Evolutionary conservation across 768 basidiomycete species (phyloP), one percentile per base, ranked within the genome.

Genomic region (Tylopilus sp.): DNA sequence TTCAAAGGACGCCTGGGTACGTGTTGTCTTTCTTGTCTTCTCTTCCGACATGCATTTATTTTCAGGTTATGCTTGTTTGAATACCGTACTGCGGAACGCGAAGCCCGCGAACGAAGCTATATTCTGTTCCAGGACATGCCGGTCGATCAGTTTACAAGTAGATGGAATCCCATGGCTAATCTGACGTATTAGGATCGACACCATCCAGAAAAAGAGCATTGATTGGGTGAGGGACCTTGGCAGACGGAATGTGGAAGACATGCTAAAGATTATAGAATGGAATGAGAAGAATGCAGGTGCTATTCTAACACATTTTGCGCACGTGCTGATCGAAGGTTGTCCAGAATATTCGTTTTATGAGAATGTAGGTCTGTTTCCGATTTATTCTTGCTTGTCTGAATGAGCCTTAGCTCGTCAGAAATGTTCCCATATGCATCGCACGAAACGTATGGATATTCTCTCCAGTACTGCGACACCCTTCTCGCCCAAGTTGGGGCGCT

Each of bases 401-500:
- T 40, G 25, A 31, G 22, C n/a, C 24, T 4, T 40, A 69, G 69
- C 6, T 94, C 92, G 0, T 92, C 91, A 9, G 90, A 93, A 58
- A 86, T 97, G 82, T 96, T 97, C 70, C 93, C 94, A 1, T 97
- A 87, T 61, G 92, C 93, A 0, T 89, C 88, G 1, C 95, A 98
- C 59, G 76, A 72, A 17, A 77, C 76, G 19, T 82, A 92, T 62
- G 92, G 92, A 0, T 97, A 98, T 68, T 79, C 83, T 16, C 77
- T 98, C 24, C 79, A 82, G 9, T 94, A 89, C 54, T 92, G 89
- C 7, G 74, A 80, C 6, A 52, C 72, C 4, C 71, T 81, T 22
- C 73, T 85, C 6, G 75, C 76, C 3, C 63, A 74, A 61, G 84
- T 82, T 22, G 91, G 89, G 2, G 76, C 73, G 7, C 75, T 90